Base-by-base conservation (phyloP, 441 rosid species). In the Croton setiger region DNA sequence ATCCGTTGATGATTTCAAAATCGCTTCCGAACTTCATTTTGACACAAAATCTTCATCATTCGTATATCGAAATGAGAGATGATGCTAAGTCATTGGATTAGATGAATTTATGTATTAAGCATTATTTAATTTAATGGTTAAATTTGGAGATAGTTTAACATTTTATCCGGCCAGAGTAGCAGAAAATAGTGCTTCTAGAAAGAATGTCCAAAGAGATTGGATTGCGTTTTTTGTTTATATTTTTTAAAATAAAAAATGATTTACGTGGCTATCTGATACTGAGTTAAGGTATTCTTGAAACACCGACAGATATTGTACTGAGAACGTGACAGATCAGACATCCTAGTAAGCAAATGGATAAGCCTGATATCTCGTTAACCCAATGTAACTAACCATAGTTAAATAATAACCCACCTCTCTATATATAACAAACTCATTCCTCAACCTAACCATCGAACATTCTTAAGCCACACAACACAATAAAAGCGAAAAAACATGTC, bases 271-370 rank as follows among this genome's bases (percentile, higher is more conserved):
- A 62, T 55, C 51, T 41, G 64, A 12, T 64, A 13, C 6, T 10
- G 1, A 55, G 57, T 14, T 4, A 53, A 5, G 21, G 5, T n/a
- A 51, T 51, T 51, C 55, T 51, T 6, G n/a, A n/a, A 1, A 20
- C 72, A 23, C 78, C 79, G 79, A 81, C 82, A 70, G 53, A 39
- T 69, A 47, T 70, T 82, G 76, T 83, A 83, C 82, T 85, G 87
- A 83, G 75, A 83, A 23, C 6, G 4, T 8, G 31, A 17, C 35
- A 10, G 47, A 70, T 60, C 60, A 47, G 51, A 47, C n/a, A 47
- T 15, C 51, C 62, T 36, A 44, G 37, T 21, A 59, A 11, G 3
- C 36, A n/a, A 18, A 36, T 23, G 73, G 73, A 69, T 61, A 69
- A 60, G 59, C n/a, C n/a, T n/a, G n/a, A n/a, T n/a, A n/a, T n/a